Evolutionary conservation across 805 yeast species (phyloP), one percentile per base, ranked within the genome.

Genomic region (Nakazawaea anatomiae): DNA sequence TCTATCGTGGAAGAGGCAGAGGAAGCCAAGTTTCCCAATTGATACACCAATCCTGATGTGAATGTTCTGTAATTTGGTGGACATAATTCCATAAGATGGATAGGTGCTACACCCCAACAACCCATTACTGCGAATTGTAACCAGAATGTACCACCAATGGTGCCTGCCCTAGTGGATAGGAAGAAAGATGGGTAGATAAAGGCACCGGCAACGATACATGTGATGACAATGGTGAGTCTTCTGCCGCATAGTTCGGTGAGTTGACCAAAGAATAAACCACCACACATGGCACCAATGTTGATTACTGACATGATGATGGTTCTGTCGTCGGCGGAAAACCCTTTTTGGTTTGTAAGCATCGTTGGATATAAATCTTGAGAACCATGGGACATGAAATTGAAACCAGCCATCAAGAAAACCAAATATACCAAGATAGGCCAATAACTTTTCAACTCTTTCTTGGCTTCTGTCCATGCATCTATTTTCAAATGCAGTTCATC

Each of bases 321-420:
- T 34, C 75, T 65, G 18, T 72, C 68, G 60, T 85, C 68, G 3
- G 61, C 56, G 29, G 74, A 60, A 55, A 74, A 73, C 9, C 62
- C 69, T 32, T 79, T 70, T 62, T 85, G 89, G 27, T 70, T 72
- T 29, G 72, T 69, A 46, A 85, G 68, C 68, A 82, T 70, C 1
- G 88, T 82, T 39, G 89, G 88, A 64, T 76, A 82, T 60, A 85
- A 68, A 63, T 85, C 92, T 66, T 85, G 90, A 5, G 89, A 79
- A 1, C 88, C 89, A 58, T 85, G 92, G 7, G 87, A 77, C 69
- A 78, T 75, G 68, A 83, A 85, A 66, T 84, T 85, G 72, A 83
- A 80, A 18, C 85, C 87, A 18, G 86, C 75, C 83, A 84, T 77
- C 62, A 83, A 67, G 10, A 85, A 60, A 39, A 86, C 76, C 55